Conservation (phyloP, 345 rosid genomes). For the Gossypioides kirkii region DNA sequence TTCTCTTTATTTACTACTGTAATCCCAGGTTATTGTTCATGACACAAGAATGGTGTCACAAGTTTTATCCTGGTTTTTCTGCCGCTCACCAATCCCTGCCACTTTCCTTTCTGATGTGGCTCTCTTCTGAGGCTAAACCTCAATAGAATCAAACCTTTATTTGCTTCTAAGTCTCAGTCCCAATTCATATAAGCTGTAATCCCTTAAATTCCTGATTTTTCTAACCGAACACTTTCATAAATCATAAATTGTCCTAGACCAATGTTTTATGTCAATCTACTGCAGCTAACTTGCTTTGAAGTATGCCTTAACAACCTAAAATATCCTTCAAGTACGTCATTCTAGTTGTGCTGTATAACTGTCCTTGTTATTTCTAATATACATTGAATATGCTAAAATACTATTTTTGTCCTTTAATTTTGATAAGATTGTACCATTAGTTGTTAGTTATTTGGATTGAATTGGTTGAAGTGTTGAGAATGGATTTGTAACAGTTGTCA, state of each 20-base stretch:
- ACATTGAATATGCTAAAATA: neutral
- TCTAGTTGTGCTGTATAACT: neutral
- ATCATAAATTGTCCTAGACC: neutral
- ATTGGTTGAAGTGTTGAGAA: neutral
- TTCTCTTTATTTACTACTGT: neutral
- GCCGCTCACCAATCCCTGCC: neutral
- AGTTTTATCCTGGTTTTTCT: constrained; percentile 1
- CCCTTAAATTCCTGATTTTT: neutral
- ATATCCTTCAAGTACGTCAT: neutral
- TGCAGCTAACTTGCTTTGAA: constrained; percentile 3
- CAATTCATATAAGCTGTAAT: neutral
- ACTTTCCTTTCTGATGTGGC: neutral
- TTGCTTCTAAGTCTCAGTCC: neutral
- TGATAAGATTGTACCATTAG: neutral
- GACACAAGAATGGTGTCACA: neutral
- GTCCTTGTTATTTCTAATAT: neutral
- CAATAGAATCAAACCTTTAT: neutral
- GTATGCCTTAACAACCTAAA: neutral
- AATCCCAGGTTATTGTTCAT: neutral
- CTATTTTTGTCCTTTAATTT: neutral
- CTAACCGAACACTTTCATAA: neutral
- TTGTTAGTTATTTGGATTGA: neutral
- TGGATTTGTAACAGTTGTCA: neutral
- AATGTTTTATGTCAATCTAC: neutral
- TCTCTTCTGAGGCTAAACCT: neutral